Percentiles rank a stretch among this genome's conserved stretches.
Conservation (phyloP, 768 basidiomycete species). For the Mycena venus region DNA sequence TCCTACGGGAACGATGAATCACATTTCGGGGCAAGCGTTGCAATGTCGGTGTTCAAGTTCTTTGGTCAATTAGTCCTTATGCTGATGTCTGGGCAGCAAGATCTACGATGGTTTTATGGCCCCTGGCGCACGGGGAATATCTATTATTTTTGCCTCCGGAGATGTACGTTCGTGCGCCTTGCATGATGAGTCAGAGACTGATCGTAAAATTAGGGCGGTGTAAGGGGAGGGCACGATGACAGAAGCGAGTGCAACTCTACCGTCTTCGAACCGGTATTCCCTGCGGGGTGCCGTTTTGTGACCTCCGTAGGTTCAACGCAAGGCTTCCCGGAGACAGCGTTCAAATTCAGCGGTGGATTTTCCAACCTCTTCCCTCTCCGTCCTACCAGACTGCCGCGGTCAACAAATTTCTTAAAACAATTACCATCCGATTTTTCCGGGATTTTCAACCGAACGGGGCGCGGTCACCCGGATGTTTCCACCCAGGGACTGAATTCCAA, state of each 20-base stretch:
- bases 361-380: too few relatives aligned
- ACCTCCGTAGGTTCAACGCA: conserved; percentile 9
- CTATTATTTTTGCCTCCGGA: background rate
- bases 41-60: background rate
- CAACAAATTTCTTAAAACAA: conserved; percentile 41
- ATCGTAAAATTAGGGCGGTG: conserved; percentile 4
- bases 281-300: background rate
- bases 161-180: background rate
- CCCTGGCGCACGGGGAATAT: too few relatives aligned
- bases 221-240: background rate
- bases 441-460: conserved; percentile 20
- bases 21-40: background rate
- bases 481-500: conserved; percentile 19
- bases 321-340: too few relatives aligned
- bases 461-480: conserved; percentile 34
- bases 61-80: too few relatives aligned
- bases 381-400: too few relatives aligned
- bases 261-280: conserved; percentile 44
- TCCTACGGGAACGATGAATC: background rate
- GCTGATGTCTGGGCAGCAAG: background rate
- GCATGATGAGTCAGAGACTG: background rate
- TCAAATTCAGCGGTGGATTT: too few relatives aligned
- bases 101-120: background rate
- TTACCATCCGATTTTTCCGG: conserved; percentile 3
- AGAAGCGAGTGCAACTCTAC: conserved; percentile 30